A percentile compares a stretch with the other conserved stretches of the same genome.
Evolutionary conservation across 2,329 filamentous ascomycete genomes (phyloP).

Genomic region (Claviceps africana): DNA sequence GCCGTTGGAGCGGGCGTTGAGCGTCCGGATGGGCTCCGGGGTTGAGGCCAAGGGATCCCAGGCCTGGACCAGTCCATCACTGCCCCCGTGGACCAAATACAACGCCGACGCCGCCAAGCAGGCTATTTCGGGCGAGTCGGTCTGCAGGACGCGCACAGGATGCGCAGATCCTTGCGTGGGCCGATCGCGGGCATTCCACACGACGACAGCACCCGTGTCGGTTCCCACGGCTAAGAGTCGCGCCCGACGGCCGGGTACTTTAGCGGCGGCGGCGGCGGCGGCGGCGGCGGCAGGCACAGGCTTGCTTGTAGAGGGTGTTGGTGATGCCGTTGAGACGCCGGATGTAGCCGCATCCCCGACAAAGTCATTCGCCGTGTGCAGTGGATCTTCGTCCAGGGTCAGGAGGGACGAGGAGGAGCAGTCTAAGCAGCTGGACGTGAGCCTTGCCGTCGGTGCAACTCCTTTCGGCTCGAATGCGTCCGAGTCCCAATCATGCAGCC

Average conservation of each 20-base stretch:
- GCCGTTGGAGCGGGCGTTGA: constrained; percentile 73
- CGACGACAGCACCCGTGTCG: constrained; percentile 55
- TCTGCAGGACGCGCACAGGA: constrained; percentile 72
- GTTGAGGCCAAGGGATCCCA: constrained; percentile 92
- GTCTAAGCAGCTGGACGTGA: constrained; percentile 62
- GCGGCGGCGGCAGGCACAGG: constrained; percentile 26
- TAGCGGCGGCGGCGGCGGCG: too few relatives aligned
- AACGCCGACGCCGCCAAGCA: constrained; percentile 71
- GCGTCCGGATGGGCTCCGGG: constrained; percentile 62
- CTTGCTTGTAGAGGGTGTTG: constrained; percentile 9
- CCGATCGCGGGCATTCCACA: constrained; percentile 73
- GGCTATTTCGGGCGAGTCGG: constrained; percentile 77
- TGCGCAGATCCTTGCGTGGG: constrained; percentile 32
- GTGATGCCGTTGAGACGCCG: constrained; percentile 4
- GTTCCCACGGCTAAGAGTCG: constrained; percentile 75
- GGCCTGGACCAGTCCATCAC: constrained; percentile 85
- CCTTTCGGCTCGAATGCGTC: constrained; percentile 36
- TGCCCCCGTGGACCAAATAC: constrained; percentile 84
- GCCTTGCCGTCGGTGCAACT: constrained; percentile 39
- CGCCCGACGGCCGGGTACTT: constrained; percentile 74
- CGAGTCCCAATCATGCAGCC: constrained; percentile 19
- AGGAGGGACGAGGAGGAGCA: constrained; percentile 57
- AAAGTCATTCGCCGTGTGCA: constrained; percentile 33
- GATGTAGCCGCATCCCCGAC: constrained; percentile 32
- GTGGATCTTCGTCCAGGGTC: constrained; percentile 64